phyloP scores from a whole-genome alignment of 305 asterid genomes.

The Fraxinus sp. region DNA sequence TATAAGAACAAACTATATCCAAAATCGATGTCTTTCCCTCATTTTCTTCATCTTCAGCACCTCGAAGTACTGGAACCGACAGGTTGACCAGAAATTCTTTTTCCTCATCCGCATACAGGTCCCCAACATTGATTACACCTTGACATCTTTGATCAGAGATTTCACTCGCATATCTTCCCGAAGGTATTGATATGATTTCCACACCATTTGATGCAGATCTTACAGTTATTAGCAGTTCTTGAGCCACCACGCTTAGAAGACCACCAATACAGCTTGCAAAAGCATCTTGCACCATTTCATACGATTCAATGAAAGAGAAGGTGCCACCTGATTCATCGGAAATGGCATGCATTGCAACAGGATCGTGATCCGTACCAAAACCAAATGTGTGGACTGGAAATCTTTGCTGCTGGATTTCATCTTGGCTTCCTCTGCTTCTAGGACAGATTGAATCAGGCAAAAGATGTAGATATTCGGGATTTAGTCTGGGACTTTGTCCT shows the following conservation, averaged over 20 bases:
- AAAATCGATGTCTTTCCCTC: constrained; percentile 19
- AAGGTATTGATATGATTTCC: constrained; percentile 24
- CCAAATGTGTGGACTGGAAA: constrained; percentile 45
- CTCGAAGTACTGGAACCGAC: constrained; percentile 21
- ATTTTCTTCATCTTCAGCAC: background rate
- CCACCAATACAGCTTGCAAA: constrained; percentile 49
- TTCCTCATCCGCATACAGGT: constrained; percentile 40
- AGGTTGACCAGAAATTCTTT: constrained; percentile 32
- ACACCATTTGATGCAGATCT: constrained; percentile 27
- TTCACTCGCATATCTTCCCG: constrained; percentile 34
- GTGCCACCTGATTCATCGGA: constrained; percentile 46
- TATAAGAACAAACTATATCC: constrained; percentile 26
- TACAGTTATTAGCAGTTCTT: constrained; percentile 26
- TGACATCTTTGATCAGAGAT: constrained; percentile 21
- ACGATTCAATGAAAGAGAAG: constrained; percentile 40
- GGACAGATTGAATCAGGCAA: constrained; percentile 28
- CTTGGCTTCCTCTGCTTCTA: background rate
- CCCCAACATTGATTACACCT: constrained; percentile 35
- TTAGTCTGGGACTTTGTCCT: background rate
- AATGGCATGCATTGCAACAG: constrained; percentile 40
- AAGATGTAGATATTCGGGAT: constrained; percentile 13
- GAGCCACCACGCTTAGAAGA: constrained; percentile 37
- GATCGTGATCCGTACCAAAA: constrained; percentile 44
- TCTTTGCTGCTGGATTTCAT: constrained; percentile 19
- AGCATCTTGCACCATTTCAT: constrained; percentile 41